Conservation (phyloP, 805 yeast genomes). For the Brettanomyces sp. region DNA sequence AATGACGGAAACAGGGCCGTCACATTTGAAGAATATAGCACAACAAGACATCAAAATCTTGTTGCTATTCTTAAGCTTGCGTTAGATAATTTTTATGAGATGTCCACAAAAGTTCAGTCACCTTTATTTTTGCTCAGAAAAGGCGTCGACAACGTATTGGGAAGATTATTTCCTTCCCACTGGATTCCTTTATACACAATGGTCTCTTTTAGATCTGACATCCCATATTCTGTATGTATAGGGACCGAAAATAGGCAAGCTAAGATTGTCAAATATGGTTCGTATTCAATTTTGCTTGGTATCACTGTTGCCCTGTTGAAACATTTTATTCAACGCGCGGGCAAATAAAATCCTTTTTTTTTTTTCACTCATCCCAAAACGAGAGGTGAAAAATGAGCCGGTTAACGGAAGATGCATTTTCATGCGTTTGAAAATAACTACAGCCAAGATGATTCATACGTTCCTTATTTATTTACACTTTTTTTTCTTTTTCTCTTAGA, state of each 20-base stretch:
- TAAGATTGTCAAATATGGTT: conserved; percentile 30
- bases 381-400: no score
- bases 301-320: neutral
- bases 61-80: conserved; percentile 73
- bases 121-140: conserved; percentile 54
- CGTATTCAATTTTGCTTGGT: conserved; percentile 3
- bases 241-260: conserved; percentile 45
- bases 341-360: neutral
- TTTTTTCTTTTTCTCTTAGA: no score
- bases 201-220: conserved; percentile 84
- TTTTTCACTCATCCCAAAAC: neutral
- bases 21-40: conserved; percentile 51
- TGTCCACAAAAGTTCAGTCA: conserved; percentile 73
- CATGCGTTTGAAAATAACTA: no score
- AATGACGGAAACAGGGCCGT: conserved; percentile 27
- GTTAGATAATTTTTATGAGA: conserved; percentile 71
- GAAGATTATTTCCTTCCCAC: conserved; percentile 44
- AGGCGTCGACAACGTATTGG: conserved; percentile 54
- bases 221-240: conserved; percentile 65
- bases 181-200: conserved; percentile 89
- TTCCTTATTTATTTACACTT: no score
- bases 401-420: no score
- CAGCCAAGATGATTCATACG: no score
- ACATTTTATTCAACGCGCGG: neutral
- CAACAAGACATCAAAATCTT: conserved; percentile 52